Evolutionary conservation across 2,329 filamentous ascomycete species (phyloP).

Genomic region (Penicillium griseofulvum): DNA sequence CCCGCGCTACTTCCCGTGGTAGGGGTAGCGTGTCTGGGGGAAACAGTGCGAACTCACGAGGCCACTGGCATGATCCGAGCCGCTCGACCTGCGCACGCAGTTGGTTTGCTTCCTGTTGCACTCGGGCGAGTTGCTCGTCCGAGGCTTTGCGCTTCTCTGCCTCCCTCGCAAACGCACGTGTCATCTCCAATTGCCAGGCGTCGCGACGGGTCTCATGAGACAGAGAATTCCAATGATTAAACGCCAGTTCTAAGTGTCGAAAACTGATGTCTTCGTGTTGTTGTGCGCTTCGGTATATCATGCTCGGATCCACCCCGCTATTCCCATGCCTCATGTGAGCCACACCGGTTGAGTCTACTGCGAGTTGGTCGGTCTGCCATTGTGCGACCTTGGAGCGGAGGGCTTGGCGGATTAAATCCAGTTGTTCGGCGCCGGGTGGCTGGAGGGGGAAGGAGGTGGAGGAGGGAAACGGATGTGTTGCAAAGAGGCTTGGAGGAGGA

Average conservation of each 20-base stretch:
- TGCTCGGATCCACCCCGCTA: slow-evolving; percentile 33
- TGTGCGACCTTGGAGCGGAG: slow-evolving; percentile 66
- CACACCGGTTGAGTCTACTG: slow-evolving; percentile 28
- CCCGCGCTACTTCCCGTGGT: slow-evolving; percentile 37
- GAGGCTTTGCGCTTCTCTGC: slow-evolving; percentile 44
- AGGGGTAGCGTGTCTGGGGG: slow-evolving; percentile 46
- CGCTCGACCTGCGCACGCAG: slow-evolving; percentile 49
- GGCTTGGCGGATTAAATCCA: slow-evolving; percentile 65
- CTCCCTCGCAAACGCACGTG: slow-evolving; percentile 47
- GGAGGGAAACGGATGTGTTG: slow-evolving; percentile 73
- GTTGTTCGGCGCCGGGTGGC: slow-evolving; percentile 71
- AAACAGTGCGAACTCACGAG: slow-evolving; percentile 49
- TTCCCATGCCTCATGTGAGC: slow-evolving; percentile 37
- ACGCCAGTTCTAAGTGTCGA: slow-evolving; percentile 75
- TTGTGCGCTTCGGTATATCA: slow-evolving; percentile 51
- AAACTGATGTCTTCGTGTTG: slow-evolving; percentile 66
- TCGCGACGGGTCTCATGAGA: slow-evolving; percentile 52
- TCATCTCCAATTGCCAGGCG: slow-evolving; percentile 48
- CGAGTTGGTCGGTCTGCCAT: slow-evolving; percentile 56
- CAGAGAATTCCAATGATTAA: slow-evolving; percentile 70
- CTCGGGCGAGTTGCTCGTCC: slow-evolving; percentile 44
- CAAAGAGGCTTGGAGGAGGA: slow-evolving; percentile 77
- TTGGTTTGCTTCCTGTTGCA: slow-evolving; percentile 50
- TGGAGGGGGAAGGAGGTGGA: slow-evolving; percentile 77
- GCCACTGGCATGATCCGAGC: slow-evolving; percentile 49